These are phyloP conservation scores for Thielaviopsis populi DNA, from an alignment of 2,329 filamentous ascomycete genomes.

Conservation along the genomic window DNA sequence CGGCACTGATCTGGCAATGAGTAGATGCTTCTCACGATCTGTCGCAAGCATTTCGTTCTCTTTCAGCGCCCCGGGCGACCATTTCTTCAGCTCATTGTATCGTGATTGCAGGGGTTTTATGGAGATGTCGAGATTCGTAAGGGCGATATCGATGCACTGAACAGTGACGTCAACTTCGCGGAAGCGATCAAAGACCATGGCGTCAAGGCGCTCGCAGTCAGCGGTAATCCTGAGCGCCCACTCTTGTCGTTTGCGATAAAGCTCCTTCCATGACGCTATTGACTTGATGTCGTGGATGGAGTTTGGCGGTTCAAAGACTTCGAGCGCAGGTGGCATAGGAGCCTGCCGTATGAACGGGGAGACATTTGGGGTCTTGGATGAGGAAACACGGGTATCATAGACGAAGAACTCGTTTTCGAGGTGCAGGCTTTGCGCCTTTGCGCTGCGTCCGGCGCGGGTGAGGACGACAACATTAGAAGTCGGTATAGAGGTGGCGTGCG, in stretches of 20 bases:
- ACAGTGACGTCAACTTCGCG: conserved; percentile 62
- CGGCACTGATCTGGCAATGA: conserved; percentile 46
- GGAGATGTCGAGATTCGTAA: conserved; percentile 68
- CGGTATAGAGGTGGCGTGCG: conserved; percentile 57
- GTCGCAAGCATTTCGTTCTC: conserved; percentile 51
- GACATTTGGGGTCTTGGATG: conserved; percentile 35
- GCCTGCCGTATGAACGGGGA: conserved; percentile 33
- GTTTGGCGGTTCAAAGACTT: conserved; percentile 50
- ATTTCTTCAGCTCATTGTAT: conserved; percentile 53
- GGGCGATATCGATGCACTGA: conserved; percentile 66
- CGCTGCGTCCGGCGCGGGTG: conserved; percentile 68
- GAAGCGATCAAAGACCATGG: conserved; percentile 49
- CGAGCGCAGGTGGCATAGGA: conserved; percentile 29
- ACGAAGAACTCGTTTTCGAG: conserved; percentile 84
- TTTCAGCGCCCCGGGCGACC: conserved; percentile 50
- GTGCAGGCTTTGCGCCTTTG: conserved; percentile 65
- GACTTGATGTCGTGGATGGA: conserved; percentile 65
- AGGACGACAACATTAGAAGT: conserved; percentile 71
- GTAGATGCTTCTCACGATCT: conserved; percentile 54
- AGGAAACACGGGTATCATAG: conserved; percentile 68
- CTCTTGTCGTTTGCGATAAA: conserved; percentile 64
- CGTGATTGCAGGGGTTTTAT: conserved; percentile 58
- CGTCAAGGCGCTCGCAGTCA: conserved; percentile 51
- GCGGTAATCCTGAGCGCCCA: conserved; percentile 64
- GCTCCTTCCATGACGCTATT: conserved; percentile 71